Evolutionary conservation across 495 filamentous ascomycete genomes (phyloP), one percentile per base, ranked within the genome.

Genomic region (Neurospora pannonica): DNA sequence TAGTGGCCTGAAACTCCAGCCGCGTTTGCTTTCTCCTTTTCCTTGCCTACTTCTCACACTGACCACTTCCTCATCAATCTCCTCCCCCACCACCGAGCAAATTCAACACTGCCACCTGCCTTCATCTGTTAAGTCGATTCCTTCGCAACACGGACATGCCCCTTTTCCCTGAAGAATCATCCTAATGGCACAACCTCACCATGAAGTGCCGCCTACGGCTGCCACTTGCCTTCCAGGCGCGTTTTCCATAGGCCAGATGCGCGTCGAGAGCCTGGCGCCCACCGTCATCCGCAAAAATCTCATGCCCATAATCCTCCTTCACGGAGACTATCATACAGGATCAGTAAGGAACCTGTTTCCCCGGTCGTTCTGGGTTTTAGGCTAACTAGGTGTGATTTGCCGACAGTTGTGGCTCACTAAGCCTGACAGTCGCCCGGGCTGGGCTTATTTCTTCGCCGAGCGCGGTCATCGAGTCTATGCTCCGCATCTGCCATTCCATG

Each of bases 281-380:
- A 67, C 15, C 19, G 54, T 67, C 54, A 19, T 8, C 28, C 54
- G 5, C 6, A 67, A 36, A 67, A 9, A 7, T 67, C 28, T 67
- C 28, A 79, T 89, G 72, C 88, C 88, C 1, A 78, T 90, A 24
- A 77, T 90, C 60, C 84, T 89, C 70, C 83, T 89, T 48, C 87
- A 89, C 70, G 88, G 87, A 9, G 80, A 79, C 37, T 84, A 80
- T n/a, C 84, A 88, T 71, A 86, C 87, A 1, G 88, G 85, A 42
- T 83, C 83, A 5, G 88, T 89, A 81, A 75, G 83, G 48, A 28
- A 15, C 48, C 11, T n/a, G 6, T 11, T 48, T 24, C 24, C 31
- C 70, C 42, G 40, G 10, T 21, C 54, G 5, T 37, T 34, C 38
- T 11, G 24, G 21, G 7, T n/a, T 11, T 38, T 71, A 48, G 21